phyloP scores from a whole-genome alignment of 352 stramenopile genomes.

The Globisporangium perplexum region DNA sequence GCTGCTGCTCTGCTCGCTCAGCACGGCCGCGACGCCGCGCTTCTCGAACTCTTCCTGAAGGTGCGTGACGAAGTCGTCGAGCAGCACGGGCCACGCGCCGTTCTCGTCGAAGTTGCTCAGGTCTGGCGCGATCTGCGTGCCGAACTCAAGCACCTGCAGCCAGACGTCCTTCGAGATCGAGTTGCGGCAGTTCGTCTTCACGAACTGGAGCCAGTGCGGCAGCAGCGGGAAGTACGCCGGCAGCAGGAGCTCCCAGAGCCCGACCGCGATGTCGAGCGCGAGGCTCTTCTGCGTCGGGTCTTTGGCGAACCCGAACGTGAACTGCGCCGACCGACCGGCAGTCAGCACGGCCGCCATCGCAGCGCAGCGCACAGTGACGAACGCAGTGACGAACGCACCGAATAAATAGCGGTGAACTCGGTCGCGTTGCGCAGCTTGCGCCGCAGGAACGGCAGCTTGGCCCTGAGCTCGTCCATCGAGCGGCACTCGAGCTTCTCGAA shows the following conservation, averaged over 20 bases:
- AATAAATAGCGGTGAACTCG: conserved; percentile 81
- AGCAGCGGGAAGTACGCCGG: conserved; percentile 56
- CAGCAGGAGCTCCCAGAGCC: conserved; percentile 70
- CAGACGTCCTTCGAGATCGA: conserved; percentile 83
- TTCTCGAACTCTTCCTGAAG: conserved; percentile 49
- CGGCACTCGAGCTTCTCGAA: conserved; percentile 64
- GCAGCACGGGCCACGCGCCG: conserved; percentile 77
- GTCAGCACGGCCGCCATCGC: no score
- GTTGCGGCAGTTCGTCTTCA: conserved; percentile 58
- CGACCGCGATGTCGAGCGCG: conserved; percentile 58
- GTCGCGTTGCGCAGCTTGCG: conserved; percentile 34
- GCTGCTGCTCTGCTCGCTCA: conserved; percentile 19
- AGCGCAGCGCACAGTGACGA: no score
- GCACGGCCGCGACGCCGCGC: conserved; percentile 30
- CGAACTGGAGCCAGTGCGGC: conserved; percentile 64
- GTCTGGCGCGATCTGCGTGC: conserved; percentile 54
- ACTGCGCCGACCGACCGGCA: conserved; percentile 46
- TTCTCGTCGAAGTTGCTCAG: conserved; percentile 87
- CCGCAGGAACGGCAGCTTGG: conserved; percentile 44
- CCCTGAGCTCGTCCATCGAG: conserved; percentile 47
- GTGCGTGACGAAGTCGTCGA: conserved; percentile 79
- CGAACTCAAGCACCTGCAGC: conserved; percentile 84
- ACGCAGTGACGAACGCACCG: no score
- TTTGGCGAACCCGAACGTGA: conserved; percentile 80
- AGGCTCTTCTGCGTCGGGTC: conserved; percentile 81